Evolutionary conservation across 179 eudicot species (phyloP).

Genomic region (Carnegiea gigantea): DNA sequence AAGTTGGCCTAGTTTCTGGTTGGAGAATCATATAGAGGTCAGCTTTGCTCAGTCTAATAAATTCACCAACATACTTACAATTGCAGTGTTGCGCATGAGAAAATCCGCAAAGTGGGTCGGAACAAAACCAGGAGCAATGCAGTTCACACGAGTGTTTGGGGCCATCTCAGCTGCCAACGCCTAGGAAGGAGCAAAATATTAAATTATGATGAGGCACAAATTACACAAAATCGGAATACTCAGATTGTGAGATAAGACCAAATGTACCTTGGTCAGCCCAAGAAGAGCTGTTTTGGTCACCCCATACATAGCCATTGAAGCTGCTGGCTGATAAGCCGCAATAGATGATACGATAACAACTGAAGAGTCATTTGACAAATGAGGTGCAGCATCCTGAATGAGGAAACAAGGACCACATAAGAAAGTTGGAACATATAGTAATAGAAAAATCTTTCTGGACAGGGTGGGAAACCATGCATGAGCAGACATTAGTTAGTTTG

Average conservation of each 20-base stretch:
- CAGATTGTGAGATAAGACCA: slow-evolving; percentile 2
- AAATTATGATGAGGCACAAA: background rate
- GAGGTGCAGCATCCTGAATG: slow-evolving; percentile 80
- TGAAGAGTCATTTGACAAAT: slow-evolving; percentile 67
- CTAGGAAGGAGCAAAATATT: slow-evolving; percentile 21
- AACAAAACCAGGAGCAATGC: slow-evolving; percentile 45
- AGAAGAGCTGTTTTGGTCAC: slow-evolving; percentile 94
- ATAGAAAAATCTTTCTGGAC: background rate
- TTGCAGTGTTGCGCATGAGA: slow-evolving; percentile 40
- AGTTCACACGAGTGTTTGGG: slow-evolving; percentile 49
- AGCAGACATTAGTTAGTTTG: background rate
- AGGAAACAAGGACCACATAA: background rate
- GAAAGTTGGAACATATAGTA: background rate
- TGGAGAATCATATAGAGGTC: background rate
- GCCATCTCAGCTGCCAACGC: slow-evolving; percentile 51
- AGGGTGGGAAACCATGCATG: too few relatives aligned
- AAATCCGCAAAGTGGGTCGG: slow-evolving; percentile 51
- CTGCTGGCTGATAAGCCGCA: slow-evolving; percentile 54
- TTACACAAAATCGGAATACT: background rate
- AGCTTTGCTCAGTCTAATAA: background rate
- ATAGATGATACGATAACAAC: slow-evolving; percentile 74
- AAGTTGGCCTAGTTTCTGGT: background rate
- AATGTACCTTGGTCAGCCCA: slow-evolving; percentile 84
- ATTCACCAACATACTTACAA: slow-evolving; percentile 43
- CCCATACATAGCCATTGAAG: slow-evolving; percentile 75